Evolutionary conservation across 2,329 filamentous ascomycete genomes (phyloP), one percentile per base, ranked within the genome.

Genomic region (Trichophyton simii): DNA sequence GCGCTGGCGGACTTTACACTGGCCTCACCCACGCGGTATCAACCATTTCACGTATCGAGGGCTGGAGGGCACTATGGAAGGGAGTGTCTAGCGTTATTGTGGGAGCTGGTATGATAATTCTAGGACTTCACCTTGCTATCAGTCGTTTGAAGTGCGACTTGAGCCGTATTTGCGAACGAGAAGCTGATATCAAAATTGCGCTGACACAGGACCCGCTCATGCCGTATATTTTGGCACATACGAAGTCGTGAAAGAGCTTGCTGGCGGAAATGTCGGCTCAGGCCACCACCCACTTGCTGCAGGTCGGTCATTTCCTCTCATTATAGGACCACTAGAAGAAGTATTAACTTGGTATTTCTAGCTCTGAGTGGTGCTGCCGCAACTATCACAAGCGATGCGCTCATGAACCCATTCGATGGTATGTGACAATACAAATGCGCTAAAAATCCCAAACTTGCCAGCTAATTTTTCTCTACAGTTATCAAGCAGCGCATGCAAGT

Each of bases 401-500:
- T 99, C 67, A 99, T 99, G 94, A 99, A 97, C 72, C 94, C 94
- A 22, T 99, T 99, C 73, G 94, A 99, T 78, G 91, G 91, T 96
- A 82, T 70, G 83, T 13, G 9, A 36, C 11, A 42, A n/a, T 42
- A 18, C 28, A 18, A 44, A 25, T 15, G 2, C 18, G n/a, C 22
- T 15, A 9, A 42, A n/a, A 25, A 28, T 13, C 1, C 3, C 54
- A 25, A 9, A 1, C 28, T 34, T 63, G 48, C 41, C 8, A 38
- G 34, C 59, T 62, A 38, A 55, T 25, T 3, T 18, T 63, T 63
- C 36, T 66, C 63, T 36, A 62, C 48, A 96, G 94, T 99, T 64
- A 96, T 99, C 79, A 99, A 99, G 78, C 94, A 99, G 76, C 89
- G 94, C 69, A 99, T 99, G 94, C 94, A 99, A 76, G 88, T 99